phyloP scores from a whole-genome alignment of 805 yeast genomes.

The Kodamaea restingae region DNA sequence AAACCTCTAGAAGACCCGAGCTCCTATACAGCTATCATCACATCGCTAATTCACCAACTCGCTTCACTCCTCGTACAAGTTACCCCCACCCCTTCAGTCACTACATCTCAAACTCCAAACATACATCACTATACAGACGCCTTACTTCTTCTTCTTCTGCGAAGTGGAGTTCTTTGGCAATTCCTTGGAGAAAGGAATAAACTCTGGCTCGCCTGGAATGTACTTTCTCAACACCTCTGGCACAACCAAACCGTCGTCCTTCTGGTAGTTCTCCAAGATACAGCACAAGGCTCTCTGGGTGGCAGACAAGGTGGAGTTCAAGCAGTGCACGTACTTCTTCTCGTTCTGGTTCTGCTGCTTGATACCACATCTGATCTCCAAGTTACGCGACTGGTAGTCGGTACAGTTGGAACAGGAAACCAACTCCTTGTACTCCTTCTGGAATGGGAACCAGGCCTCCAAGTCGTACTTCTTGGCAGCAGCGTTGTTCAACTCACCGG shows the following conservation, averaged over 20 bases:
- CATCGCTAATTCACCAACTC: no score
- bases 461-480: constrained; percentile 98
- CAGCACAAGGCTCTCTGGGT: constrained; percentile 98
- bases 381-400: constrained; percentile 96
- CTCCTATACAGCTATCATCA: no score
- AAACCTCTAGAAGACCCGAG: no score
- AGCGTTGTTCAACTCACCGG: constrained; percentile 97
- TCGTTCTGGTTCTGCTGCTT: constrained; percentile 92
- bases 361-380: constrained; percentile 98
- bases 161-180: constrained; percentile 93
- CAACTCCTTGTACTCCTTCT: constrained; percentile 95
- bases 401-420: constrained; percentile 99
- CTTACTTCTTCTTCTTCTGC: constrained; percentile 47
- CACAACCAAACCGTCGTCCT: constrained; percentile 87
- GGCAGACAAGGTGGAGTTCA: constrained; percentile 95
- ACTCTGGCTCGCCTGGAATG: constrained; percentile 98
- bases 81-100: no score
- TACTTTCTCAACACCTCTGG: constrained; percentile 95
- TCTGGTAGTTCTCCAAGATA: constrained; percentile 95
- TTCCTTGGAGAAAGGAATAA: constrained; percentile 84
- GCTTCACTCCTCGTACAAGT: no score
- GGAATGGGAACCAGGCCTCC: constrained; percentile 99
- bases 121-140: no score
- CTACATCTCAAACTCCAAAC: not conserved
- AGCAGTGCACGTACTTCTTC: constrained; percentile 97